Base-by-base conservation (phyloP, 2,329 filamentous ascomycete species). In the Colletotrichum nymphaeae region DNA sequence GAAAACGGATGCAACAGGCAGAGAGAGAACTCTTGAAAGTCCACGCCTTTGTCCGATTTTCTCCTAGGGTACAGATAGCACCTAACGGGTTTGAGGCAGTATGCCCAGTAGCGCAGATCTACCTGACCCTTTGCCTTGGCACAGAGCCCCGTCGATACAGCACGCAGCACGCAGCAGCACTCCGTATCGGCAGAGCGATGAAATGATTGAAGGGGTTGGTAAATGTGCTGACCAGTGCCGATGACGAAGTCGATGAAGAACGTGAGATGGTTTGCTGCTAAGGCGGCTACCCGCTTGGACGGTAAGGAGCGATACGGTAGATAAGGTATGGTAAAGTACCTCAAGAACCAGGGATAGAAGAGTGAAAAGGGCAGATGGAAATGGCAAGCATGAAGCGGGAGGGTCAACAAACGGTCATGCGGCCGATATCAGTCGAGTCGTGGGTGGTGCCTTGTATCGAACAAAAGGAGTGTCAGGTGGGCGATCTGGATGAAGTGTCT, bases 191-290 rank as follows among this genome's bases (percentile, higher is more conserved):
- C n/a, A 60, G 58, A 35, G 32, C 22, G 35, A 52, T 37, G 7
- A 11, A 42, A n/a, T 35, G 52, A 35, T 19, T n/a, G 19, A 37
- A 37, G 57, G 11, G 42, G 42, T 19, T 49, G 42, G 42, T 12
- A 19, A 49, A 49, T 49, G 42, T n/a, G 42, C 42, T 19, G n/a
- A 49, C 42, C 42, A 46, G 28, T 53, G 24, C 24, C 62, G 67
- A 73, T 73, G 71, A 73, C 67, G 67, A 73, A 71, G 71, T 70
- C 67, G 71, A 70, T 53, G 67, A 59, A 53, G 49, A 63, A 56
- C n/a, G 49, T 49, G 19, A 2, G 1, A 9, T 22, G 55, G 60
- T 26, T 62, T 30, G 30, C 52, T 65, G 63, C 63, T 57, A 42
- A 19, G 14, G 37, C 37, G 37, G 56, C 49, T 37, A 46, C 52